Evolutionary conservation across 768 basidiomycete genomes (phyloP).

Genomic region (Lactarius evosmus): DNA sequence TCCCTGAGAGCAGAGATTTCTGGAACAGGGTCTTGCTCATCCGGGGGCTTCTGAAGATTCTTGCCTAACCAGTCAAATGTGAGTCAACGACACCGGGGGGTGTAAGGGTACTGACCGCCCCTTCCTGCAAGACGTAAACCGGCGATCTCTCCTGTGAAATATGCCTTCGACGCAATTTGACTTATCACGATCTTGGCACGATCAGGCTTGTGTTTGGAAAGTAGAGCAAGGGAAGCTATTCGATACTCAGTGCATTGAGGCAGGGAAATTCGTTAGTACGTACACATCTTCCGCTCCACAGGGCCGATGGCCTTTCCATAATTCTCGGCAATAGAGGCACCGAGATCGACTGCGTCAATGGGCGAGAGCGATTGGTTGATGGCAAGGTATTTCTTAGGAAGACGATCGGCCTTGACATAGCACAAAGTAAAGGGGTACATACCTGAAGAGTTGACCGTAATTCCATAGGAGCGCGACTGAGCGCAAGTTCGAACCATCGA

Average conservation of each 20-base stretch:
- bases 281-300: constrained; percentile 72
- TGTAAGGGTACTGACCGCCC: constrained; percentile 45
- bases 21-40: constrained; percentile 52
- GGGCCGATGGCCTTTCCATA: constrained; percentile 81
- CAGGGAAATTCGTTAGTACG: constrained; percentile 29
- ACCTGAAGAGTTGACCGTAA: constrained; percentile 91
- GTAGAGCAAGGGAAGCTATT: constrained; percentile 51
- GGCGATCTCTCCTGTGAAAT: constrained; percentile 82
- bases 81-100: too few relatives aligned
- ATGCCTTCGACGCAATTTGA: constrained; percentile 88
- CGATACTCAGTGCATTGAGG: neutral
- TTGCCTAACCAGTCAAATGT: constrained; percentile 40
- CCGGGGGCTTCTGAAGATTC: constrained; percentile 59
- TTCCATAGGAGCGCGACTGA: constrained; percentile 88
- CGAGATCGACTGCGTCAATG: constrained; percentile 81
- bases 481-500: constrained; percentile 82
- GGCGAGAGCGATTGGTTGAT: constrained; percentile 64
- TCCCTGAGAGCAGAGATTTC: constrained; percentile 65
- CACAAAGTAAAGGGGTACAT: constrained; percentile 12
- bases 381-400: constrained; percentile 77
- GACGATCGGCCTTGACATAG: neutral
- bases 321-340: constrained; percentile 84
- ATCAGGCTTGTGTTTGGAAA: constrained; percentile 71
- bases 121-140: constrained; percentile 71
- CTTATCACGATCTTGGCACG: constrained; percentile 76